Percentiles rank a stretch among this genome's conserved stretches.
These are phyloP conservation scores for Ogataea parapolymorpha DNA, from an alignment of 805 yeast species.

Conservation along the genomic window DNA sequence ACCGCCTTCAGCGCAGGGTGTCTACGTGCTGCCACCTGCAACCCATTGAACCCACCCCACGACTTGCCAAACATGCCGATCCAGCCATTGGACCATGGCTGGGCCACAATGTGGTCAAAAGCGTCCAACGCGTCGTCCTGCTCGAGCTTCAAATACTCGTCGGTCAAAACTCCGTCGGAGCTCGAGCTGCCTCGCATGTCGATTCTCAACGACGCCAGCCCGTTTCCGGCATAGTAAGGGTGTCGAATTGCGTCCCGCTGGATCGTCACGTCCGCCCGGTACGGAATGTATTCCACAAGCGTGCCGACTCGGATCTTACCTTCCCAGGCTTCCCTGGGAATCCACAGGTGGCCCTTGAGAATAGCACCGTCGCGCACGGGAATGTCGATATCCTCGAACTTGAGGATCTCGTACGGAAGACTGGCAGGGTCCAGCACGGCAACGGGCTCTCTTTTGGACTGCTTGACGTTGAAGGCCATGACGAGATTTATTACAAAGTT, in stretches of 20 bases:
- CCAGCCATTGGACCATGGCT: slow-evolving; percentile 43
- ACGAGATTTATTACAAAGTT: not conserved
- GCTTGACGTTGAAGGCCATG: slow-evolving; percentile 44
- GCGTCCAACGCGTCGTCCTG: slow-evolving; percentile 43
- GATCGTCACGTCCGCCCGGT: slow-evolving; percentile 44
- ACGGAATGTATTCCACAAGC: slow-evolving; percentile 43
- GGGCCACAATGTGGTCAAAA: slow-evolving; percentile 41
- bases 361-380: slow-evolving; percentile 38
- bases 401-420: slow-evolving; percentile 31
- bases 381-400: slow-evolving; percentile 36
- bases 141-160: slow-evolving; percentile 42
- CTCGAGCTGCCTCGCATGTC: slow-evolving; percentile 47
- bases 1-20: slow-evolving; percentile 44
- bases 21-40: slow-evolving; percentile 44
- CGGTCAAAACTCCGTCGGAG: slow-evolving; percentile 39
- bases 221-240: slow-evolving; percentile 46
- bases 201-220: slow-evolving; percentile 42
- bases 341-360: slow-evolving; percentile 43
- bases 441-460: slow-evolving; percentile 24
- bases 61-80: slow-evolving; percentile 48
- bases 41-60: slow-evolving; percentile 48
- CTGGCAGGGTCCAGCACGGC: slow-evolving; percentile 18
- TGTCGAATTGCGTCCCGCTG: slow-evolving; percentile 44
- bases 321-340: slow-evolving; percentile 36
- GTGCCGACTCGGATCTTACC: slow-evolving; percentile 35